Conservation (phyloP, 225 moss, liverwort and hornwort species). For the Climacium dendroides region DNA sequence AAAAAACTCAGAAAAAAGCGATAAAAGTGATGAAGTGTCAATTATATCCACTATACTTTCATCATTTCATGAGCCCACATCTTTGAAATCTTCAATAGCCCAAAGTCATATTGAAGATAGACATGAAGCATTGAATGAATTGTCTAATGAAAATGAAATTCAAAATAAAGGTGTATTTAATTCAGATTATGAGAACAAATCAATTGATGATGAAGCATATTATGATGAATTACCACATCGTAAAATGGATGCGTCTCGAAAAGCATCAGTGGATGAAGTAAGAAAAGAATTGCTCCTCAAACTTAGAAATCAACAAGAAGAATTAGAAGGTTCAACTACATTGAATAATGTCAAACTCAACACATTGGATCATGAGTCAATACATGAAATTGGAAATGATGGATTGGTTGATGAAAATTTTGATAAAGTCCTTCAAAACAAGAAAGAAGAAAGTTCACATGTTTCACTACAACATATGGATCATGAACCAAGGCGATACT, state of each 20-base stretch:
- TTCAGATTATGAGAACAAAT: neutral
- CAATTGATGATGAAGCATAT: neutral
- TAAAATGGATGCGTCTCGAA: neutral
- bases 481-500: neutral
- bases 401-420: neutral
- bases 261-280: neutral
- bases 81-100: neutral
- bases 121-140: neutral
- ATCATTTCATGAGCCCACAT: neutral
- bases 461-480: neutral
- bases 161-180: neutral
- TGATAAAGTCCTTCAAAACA: neutral
- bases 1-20: neutral
- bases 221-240: neutral
- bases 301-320: neutral
- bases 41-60: neutral
- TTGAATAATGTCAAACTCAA: neutral
- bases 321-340: neutral
- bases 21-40: neutral
- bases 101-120: neutral
- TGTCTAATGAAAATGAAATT: neutral
- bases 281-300: neutral
- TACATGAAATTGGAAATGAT: neutral
- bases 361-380: neutral
- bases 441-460: neutral